Conservation (phyloP, 495 filamentous ascomycete genomes). For the Patellaria atrata region DNA sequence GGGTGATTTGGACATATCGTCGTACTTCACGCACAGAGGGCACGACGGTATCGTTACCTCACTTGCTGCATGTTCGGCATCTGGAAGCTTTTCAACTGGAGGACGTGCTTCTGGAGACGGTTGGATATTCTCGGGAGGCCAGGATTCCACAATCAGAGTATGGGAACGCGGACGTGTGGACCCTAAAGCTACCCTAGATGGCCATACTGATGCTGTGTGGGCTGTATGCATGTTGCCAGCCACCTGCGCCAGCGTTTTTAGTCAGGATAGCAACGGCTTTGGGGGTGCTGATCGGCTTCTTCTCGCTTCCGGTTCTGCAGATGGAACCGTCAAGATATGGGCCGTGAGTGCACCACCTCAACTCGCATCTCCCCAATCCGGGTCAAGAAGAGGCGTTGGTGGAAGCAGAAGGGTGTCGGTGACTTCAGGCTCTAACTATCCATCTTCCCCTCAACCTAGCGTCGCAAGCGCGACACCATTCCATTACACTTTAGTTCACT, state of each 20-base stretch:
- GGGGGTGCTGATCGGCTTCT: slow-evolving; percentile 73
- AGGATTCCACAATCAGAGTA: slow-evolving; percentile 81
- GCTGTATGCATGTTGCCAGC: slow-evolving; percentile 86
- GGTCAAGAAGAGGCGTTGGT: slow-evolving; percentile 48
- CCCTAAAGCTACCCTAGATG: slow-evolving; percentile 86
- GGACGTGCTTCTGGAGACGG: slow-evolving; percentile 76
- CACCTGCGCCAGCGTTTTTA: slow-evolving; percentile 62
- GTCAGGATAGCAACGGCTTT: slow-evolving; percentile 47
- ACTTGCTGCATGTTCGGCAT: slow-evolving; percentile 70
- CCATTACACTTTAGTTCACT: slow-evolving; percentile 60
- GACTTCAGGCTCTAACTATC: slow-evolving; percentile 79
- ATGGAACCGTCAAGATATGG: slow-evolving; percentile 89
- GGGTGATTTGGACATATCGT: slow-evolving; percentile 76
- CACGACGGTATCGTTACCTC: slow-evolving; percentile 82
- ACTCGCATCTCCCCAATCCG: slow-evolving; percentile 61
- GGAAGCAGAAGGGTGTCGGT: slow-evolving; percentile 80
- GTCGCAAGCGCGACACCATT: slow-evolving; percentile 56
- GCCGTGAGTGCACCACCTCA: slow-evolving; percentile 85
- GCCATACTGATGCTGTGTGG: slow-evolving; percentile 93
- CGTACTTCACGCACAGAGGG: slow-evolving; percentile 88
- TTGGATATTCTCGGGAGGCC: slow-evolving; percentile 95
- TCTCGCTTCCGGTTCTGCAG: slow-evolving; percentile 80
- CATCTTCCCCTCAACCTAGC: slow-evolving; percentile 77
- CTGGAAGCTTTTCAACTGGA: slow-evolving; percentile 73
- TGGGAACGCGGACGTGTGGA: slow-evolving; percentile 92